Evolutionary conservation across 116 monocot species (phyloP).

Genomic region (Trichopus zeylanicus): DNA sequence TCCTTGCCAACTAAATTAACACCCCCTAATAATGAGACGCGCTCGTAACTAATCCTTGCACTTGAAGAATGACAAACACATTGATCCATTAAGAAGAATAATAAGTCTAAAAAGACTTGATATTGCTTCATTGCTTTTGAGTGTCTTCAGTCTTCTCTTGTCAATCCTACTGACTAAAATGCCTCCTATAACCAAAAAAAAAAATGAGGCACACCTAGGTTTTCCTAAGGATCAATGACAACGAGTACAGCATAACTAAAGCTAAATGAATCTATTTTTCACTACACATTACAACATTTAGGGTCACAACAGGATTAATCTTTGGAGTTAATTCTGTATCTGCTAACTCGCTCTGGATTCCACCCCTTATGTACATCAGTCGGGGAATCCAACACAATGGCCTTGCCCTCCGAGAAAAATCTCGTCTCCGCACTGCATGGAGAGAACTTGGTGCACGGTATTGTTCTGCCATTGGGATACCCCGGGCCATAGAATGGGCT

Average conservation of each 20-base stretch:
- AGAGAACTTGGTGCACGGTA: conserved; percentile 31
- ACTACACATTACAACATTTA: conserved; percentile 28
- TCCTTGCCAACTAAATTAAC: too few relatives aligned
- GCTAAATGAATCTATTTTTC: conserved; percentile 9
- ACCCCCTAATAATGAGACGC: too few relatives aligned
- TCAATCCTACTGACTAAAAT: neutral
- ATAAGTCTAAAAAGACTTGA: too few relatives aligned
- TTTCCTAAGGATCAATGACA: neutral
- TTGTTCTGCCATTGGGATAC: conserved; percentile 22
- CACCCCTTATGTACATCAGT: conserved; percentile 52
- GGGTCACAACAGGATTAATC: conserved; percentile 27
- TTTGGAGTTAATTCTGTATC: conserved; percentile 21
- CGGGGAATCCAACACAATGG: conserved; percentile 29
- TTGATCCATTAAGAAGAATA: too few relatives aligned
- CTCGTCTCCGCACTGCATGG: conserved; percentile 36
- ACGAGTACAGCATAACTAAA: neutral
- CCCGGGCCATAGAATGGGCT: conserved; percentile 41
- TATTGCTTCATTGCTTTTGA: neutral
- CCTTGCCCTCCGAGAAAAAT: conserved; percentile 40
- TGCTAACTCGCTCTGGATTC: conserved; percentile 21
- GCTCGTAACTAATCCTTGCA: too few relatives aligned
- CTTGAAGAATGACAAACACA: too few relatives aligned
- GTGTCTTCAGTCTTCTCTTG: conserved; percentile 1
- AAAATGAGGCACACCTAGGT: conserved; percentile 18
- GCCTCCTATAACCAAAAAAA: conserved; percentile 37